These are phyloP conservation scores for Camellia sinensis DNA, from an alignment of 148 eudicot species.

Conservation along the genomic window DNA sequence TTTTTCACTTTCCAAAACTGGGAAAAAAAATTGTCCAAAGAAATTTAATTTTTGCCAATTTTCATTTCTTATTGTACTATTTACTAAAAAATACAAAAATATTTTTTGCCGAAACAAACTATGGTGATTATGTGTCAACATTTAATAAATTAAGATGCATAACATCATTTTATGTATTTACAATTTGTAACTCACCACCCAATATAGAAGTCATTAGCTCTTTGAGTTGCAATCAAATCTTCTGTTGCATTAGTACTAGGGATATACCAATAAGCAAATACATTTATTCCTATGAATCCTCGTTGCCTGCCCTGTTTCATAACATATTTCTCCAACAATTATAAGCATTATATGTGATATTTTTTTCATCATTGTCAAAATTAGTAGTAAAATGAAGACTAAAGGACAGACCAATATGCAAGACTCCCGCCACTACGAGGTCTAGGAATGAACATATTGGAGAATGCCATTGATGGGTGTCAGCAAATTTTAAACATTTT, in stretches of 20 bases:
- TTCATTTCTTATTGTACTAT: not conserved
- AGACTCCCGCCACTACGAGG: too few relatives aligned
- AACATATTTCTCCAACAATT: not conserved
- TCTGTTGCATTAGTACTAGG: conserved; percentile 42
- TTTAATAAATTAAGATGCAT: not conserved
- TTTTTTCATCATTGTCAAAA: too few relatives aligned
- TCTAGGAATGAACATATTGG: too few relatives aligned
- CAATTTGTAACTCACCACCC: conserved; percentile 44
- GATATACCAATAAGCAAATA: conserved; percentile 24
- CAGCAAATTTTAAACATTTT: too few relatives aligned
- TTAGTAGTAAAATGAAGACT: too few relatives aligned
- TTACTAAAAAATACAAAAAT: not conserved
- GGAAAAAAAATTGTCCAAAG: too few relatives aligned
- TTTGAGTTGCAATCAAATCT: conserved; percentile 44
- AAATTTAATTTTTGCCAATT: too few relatives aligned
- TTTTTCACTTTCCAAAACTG: too few relatives aligned
- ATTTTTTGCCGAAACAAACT: not conserved
- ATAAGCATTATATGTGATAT: not conserved
- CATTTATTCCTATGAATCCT: conserved; percentile 55
- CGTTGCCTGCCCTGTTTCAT: conserved; percentile 43
- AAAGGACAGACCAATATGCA: too few relatives aligned
- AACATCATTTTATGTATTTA: not conserved
- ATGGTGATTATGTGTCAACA: not conserved
- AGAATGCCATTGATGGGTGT: too few relatives aligned
- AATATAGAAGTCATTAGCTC: conserved; percentile 45